Base-by-base conservation (phyloP, 768 basidiomycete species). In the Tephrocybe sp. region DNA sequence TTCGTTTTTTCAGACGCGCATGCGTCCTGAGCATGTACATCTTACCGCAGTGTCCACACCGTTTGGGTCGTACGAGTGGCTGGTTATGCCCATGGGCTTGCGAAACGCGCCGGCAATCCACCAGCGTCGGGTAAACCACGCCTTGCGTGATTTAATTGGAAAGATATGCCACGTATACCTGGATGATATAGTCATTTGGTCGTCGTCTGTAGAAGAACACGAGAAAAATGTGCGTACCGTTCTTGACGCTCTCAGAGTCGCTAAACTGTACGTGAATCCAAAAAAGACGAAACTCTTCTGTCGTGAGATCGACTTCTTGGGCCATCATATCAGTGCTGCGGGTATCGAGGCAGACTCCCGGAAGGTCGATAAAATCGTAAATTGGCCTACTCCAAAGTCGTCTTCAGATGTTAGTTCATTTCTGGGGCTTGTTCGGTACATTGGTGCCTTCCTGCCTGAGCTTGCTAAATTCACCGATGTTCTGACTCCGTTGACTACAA, bases 51-150 rank as follows among this genome's bases (percentile, higher is more conserved):
- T 75, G 1, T 55, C 52, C 1, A 75, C 68, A 0, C 71, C 65
- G 0, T 68, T 68, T 22, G 70, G 74, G 0, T 56, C 64, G 0
- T 74, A 64, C 36, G 69, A 77, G 41, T 63, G 60, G 60, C 8
- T 22, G 46, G 58, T 61, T 0, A 61, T 63, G 57, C 62, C 60
- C 0, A 57, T 58, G 43, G 61, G 60, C 0, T n/a, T 59, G 1
- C 25, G 42, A 2, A 54, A 68, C 42, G 33, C 33, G 4, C 33
- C 13, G 11, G 27, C 27, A 29, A 29, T 29, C 27, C 27, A 29
- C 11, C 27, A 29, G 11, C 27, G 11, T 5, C 27, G 11, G 27
- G 27, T 29, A 29, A 29, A 5, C 5, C 6, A 11, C 6, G 27
- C 27, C 11, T 11, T 29, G 11, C 27, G 11, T 29, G 11, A 29